Evolutionary conservation across 352 stramenopile genomes (phyloP).

Genomic region (Phytophthora quininea): DNA sequence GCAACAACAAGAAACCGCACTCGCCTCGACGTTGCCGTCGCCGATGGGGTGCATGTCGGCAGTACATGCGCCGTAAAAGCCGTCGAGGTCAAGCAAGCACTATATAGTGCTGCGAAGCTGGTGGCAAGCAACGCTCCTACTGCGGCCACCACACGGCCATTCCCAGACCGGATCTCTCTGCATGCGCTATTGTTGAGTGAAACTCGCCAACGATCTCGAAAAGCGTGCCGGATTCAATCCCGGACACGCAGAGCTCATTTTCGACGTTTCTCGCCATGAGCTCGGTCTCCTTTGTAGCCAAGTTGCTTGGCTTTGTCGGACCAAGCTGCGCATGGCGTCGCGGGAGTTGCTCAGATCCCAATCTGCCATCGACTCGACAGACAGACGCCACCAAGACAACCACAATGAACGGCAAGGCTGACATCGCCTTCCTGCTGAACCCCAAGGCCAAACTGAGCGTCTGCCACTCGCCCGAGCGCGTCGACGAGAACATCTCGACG

Average conservation of each 20-base stretch:
- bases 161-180: conserved; percentile 1
- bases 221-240: conserved; percentile 5
- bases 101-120: not conserved
- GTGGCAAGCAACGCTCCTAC: not conserved
- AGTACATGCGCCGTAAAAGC: too few species aligned
- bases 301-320: conserved; percentile 17
- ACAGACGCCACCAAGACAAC: not conserved
- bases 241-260: conserved; percentile 12
- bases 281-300: not conserved
- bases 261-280: conserved; percentile 21
- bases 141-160: not conserved
- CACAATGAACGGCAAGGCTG: conserved; percentile 40
- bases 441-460: conserved; percentile 20
- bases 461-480: conserved; percentile 2
- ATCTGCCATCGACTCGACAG: conserved; percentile 3
- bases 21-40: not conserved
- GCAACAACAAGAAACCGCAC: not conserved
- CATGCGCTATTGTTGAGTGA: conserved; percentile 17
- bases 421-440: conserved; percentile 52
- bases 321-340: not conserved
- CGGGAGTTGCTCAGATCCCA: conserved; percentile 17
- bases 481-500: conserved; percentile 7
- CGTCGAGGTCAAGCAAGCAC: too few species aligned
- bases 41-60: not conserved
- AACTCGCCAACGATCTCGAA: conserved; percentile 9